phyloP scores from a whole-genome alignment of 805 yeast species.

The Candida oleophila region DNA sequence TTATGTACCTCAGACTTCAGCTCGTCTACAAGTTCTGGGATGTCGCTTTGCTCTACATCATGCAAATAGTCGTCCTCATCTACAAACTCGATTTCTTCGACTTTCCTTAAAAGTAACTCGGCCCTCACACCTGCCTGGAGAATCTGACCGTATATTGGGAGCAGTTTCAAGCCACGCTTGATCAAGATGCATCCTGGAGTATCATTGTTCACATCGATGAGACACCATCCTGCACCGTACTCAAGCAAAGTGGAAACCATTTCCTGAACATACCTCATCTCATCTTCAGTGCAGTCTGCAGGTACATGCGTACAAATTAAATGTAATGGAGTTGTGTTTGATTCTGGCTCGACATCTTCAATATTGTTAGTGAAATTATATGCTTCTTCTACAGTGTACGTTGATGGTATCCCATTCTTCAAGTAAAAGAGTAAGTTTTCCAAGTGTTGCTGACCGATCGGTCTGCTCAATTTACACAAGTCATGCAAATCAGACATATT shows the following conservation, averaged over 20 bases:
- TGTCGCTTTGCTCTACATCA: slow-evolving; percentile 22
- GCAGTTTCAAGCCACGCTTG: slow-evolving; percentile 44
- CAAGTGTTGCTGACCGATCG: slow-evolving; percentile 49
- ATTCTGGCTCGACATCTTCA: slow-evolving; percentile 25
- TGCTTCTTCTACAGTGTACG: slow-evolving; percentile 79
- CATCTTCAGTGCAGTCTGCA: slow-evolving; percentile 46
- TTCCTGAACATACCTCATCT: slow-evolving; percentile 37
- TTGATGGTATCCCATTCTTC: slow-evolving; percentile 72
- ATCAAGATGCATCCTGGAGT: slow-evolving; percentile 84
- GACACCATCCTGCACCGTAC: slow-evolving; percentile 92
- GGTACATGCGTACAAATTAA: slow-evolving; percentile 56
- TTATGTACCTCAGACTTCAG: slow-evolving; percentile 4
- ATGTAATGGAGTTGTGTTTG: slow-evolving; percentile 80
- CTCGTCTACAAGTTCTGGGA: slow-evolving; percentile 11
- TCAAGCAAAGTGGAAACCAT: slow-evolving; percentile 70
- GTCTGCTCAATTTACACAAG: slow-evolving; percentile 51
- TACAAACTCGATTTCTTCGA: slow-evolving; percentile 66
- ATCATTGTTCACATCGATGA: slow-evolving; percentile 64
- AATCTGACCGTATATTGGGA: slow-evolving; percentile 44
- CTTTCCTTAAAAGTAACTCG: slow-evolving; percentile 73
- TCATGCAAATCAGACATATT: slow-evolving; percentile 74
- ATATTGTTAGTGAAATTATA: slow-evolving; percentile 50
- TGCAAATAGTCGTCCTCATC: slow-evolving; percentile 32
- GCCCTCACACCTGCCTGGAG: slow-evolving; percentile 91
- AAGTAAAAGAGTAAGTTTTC: slow-evolving; percentile 46